A percentile compares a stretch with the other conserved stretches of the same genome.
phyloP scores from a whole-genome alignment of 2,329 filamentous ascomycete genomes.

The Thelonectria rubi region DNA sequence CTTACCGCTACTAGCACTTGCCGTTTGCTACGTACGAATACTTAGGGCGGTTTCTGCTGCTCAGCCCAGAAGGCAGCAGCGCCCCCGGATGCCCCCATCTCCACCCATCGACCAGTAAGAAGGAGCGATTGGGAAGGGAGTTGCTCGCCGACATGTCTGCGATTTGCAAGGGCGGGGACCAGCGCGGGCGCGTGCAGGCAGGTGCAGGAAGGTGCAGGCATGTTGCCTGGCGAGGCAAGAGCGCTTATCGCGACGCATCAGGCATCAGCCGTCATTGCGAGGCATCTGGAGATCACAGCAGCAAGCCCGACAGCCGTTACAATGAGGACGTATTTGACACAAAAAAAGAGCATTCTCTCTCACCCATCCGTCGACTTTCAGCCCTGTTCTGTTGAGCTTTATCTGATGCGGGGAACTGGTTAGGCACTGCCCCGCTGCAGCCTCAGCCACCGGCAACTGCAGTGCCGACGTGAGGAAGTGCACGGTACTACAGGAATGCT shows the following conservation, averaged over 20 bases:
- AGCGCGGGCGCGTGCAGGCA: too few relatives aligned
- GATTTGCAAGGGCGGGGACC: neutral
- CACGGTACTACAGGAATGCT: neutral
- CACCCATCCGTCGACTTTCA: neutral
- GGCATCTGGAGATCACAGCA: neutral
- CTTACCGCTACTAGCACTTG: too few relatives aligned
- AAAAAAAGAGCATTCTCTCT: neutral
- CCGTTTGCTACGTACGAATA: too few relatives aligned
- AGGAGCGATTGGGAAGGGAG: neutral
- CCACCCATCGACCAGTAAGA: constrained; percentile 1
- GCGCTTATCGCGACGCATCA: neutral
- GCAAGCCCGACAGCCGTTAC: too few relatives aligned
- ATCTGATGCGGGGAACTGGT: constrained; percentile 1
- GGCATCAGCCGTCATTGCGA: neutral
- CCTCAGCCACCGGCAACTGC: neutral
- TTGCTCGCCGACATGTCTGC: neutral
- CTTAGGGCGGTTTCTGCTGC: neutral
- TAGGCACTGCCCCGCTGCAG: constrained; percentile 5
- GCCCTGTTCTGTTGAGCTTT: neutral
- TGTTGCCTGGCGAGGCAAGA: neutral
- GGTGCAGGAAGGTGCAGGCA: neutral
- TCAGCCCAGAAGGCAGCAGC: constrained; percentile 19
- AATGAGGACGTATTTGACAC: neutral
- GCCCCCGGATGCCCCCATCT: constrained; percentile 4
- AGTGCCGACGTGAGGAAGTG: neutral